Evolutionary conservation across 495 filamentous ascomycete species (phyloP).

Genomic region (Xylaria intraflava): DNA sequence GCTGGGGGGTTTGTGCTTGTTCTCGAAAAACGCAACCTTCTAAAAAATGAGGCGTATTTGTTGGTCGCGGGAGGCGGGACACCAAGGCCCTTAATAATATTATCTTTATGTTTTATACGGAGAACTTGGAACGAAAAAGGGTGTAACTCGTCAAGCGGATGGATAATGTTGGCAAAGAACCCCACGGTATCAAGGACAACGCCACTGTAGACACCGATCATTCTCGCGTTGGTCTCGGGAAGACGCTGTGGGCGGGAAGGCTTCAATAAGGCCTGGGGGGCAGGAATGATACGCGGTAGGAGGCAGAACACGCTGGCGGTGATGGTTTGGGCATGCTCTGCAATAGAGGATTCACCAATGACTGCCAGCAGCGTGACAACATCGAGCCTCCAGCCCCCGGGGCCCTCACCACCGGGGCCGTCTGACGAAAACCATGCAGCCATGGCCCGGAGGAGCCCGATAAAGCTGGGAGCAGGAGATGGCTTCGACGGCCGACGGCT

Average conservation of each 20-base stretch:
- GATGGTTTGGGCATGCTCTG: slow-evolving; percentile 49
- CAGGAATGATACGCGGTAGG: slow-evolving; percentile 59
- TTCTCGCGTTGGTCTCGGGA: slow-evolving; percentile 45
- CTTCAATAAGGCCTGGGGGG: slow-evolving; percentile 57
- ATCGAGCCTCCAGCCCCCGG: slow-evolving; percentile 48
- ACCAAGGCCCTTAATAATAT: slow-evolving; percentile 17
- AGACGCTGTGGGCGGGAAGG: slow-evolving; percentile 51
- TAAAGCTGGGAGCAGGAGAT: background rate
- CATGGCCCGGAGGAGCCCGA: background rate
- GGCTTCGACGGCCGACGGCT: background rate
- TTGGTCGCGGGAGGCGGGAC: slow-evolving; percentile 1
- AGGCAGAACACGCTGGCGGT: slow-evolving; percentile 50
- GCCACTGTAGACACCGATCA: slow-evolving; percentile 54
- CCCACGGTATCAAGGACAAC: slow-evolving; percentile 47
- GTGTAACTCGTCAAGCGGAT: slow-evolving; percentile 44
- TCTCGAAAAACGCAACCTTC: background rate
- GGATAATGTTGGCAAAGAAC: slow-evolving; percentile 57
- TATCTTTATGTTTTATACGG: slow-evolving; percentile 38
- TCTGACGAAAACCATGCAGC: slow-evolving; percentile 35
- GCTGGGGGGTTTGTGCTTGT: background rate
- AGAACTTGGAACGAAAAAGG: slow-evolving; percentile 43
- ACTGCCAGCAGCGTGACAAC: slow-evolving; percentile 58
- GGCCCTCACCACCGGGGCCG: slow-evolving; percentile 20
- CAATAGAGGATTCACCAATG: slow-evolving; percentile 54
- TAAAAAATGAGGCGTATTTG: background rate